Evolutionary conservation across 768 basidiomycete species (phyloP), one percentile per base, ranked within the genome.

Genomic region (Boletellus emodensis): DNA sequence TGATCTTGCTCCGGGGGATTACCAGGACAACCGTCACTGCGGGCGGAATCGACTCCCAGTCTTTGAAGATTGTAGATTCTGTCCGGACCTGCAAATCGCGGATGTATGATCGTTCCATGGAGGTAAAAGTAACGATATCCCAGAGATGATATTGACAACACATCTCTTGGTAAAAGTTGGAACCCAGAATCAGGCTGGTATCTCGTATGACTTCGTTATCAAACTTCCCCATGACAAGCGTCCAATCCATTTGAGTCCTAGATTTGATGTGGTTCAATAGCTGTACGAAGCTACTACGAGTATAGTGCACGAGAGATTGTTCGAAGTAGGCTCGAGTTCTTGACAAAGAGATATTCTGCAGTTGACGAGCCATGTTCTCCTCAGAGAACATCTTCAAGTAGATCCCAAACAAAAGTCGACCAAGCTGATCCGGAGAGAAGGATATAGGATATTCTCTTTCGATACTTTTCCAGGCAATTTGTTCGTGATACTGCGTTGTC

Each of bases 101-200:
- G 30, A 60, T 33, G 26, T 51, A 57, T 14, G 51, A 32, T 12
- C 26, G 39, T 14, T 61, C 56, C 56, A 57, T 56, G 49, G 56
- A 54, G 20, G 56, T 39, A 20, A 65, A 63, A 4, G 71, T 70
- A 49, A 71, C 59, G 0, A 81, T 55, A 13, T 69, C 71, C 20
- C 72, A 61, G 13, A 72, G 65, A 51, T 79, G 69, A 4, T 80
- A 61, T 15, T 77, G 71, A 15, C 67, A 58, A 43, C 69, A 75
- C 44, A 83, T 60, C 37, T 83, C 80, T 49, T 81, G 78, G 51
- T 72, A 70, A 49, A 72, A 64, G 38, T 67, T 61, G 18, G 55
- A 62, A 32, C 54, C 67, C 44, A 68, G 24, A 33, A 62, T 40
- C 20, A 67, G 45, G 28, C 33, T 58, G 0, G 15, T 45, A 42